These are phyloP conservation scores for Malus sieversii DNA, from an alignment of 306 rosid genomes.

Conservation along the genomic window DNA sequence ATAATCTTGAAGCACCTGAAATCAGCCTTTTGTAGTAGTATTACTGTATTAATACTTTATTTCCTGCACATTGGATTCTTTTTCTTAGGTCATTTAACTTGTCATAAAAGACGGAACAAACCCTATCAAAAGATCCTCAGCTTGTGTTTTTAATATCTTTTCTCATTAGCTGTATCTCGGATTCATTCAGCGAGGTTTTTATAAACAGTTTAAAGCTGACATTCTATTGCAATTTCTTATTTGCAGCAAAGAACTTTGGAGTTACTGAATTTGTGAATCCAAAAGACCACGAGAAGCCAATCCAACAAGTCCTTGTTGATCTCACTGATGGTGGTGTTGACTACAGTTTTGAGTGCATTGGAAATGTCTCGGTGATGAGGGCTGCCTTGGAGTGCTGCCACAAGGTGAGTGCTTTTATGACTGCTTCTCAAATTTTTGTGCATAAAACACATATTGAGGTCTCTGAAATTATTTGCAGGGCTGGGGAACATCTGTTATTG, in stretches of 20 bases:
- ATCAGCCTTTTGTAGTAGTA: neutral
- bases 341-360: slow-evolving; percentile 96
- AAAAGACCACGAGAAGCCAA: slow-evolving; percentile 80
- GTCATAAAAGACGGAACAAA: neutral
- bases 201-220: neutral
- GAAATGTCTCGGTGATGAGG: slow-evolving; percentile 89
- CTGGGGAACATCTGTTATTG: slow-evolving; percentile 93
- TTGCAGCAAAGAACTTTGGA: slow-evolving; percentile 82
- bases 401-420: slow-evolving; percentile 42
- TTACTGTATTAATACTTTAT: neutral
- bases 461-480: slow-evolving; percentile 44
- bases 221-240: slow-evolving; percentile 7
- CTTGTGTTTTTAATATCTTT: neutral
- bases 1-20: neutral
- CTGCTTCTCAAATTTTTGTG: slow-evolving; percentile 3
- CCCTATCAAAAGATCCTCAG: neutral
- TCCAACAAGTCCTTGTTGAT: slow-evolving; percentile 82
- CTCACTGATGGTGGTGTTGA: slow-evolving; percentile 92
- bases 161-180: neutral
- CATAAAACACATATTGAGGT: neutral
- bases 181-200: neutral
- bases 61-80: neutral
- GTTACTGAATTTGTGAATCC: slow-evolving; percentile 90
- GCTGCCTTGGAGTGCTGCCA: slow-evolving; percentile 97
- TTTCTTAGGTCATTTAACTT: neutral